Evolutionary conservation across 1,139 yeast genomes (phyloP), one percentile per base, ranked within the genome.

Genomic region (Pichia sp.): DNA sequence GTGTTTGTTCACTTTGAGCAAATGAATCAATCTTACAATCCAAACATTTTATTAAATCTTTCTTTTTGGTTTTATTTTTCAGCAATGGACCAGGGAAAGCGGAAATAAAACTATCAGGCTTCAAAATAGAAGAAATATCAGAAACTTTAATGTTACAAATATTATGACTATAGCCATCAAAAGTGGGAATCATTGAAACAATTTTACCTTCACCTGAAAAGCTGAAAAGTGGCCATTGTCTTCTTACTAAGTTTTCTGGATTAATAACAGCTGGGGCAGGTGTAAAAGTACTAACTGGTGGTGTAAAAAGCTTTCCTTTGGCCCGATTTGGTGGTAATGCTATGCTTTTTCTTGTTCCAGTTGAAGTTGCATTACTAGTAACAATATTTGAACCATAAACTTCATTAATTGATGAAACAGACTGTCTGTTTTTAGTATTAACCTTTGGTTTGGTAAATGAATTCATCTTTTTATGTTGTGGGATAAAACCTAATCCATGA

Each of bases 141-240:
- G 59, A 50, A 13, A 73, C 49, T 1, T 56, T 54, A 15, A 60
- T 50, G 16, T 56, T 54, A 31, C 47, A 44, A 23, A 43, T 46
- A 21, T 47, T 48, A 24, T 51, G 51, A 8, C 61, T 60, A 40
- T 56, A 59, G 1, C 54, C 56, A 43, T 55, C 59, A 21, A 55
- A 48, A 2, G 66, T 54, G 6, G 83, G 79, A 28, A 75, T 53
- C 39, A 70, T 66, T 29, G 66, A 64, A 1, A 70, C 69, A 16
- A 73, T 57, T 38, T 65, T 70, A 10, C 67, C 66, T 6, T 43
- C 47, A 6, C 73, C 65, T 35, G 85, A 74, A 85, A 94, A 88
- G 43, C 74, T 68, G 57, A 87, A 83, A 27, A 88, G 60, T 0
- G 95, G 95, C 59, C 83, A 84, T 57, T 86, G 95, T 43, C 85